Evolutionary conservation across 371 early-diverging fungal species (phyloP).

Genomic region (Parasitella parasitica): DNA sequence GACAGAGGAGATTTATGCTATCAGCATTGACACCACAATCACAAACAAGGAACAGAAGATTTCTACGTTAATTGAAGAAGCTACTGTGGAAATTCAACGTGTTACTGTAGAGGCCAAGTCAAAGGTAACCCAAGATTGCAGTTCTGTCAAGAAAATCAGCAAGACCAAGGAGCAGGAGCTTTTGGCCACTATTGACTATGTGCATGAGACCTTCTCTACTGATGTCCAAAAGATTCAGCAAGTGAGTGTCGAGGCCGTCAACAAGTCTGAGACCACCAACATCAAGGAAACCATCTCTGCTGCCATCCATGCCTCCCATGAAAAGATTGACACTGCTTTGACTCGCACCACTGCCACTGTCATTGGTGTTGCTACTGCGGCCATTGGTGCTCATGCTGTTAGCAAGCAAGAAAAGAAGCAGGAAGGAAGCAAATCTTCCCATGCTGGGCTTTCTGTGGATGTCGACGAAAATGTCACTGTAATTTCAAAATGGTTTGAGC

Average conservation of each 20-base stretch:
- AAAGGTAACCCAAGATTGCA: conserved; percentile 12
- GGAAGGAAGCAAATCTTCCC: conserved; percentile 7
- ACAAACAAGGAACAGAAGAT: conserved; percentile 22
- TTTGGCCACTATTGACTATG: conserved; percentile 14
- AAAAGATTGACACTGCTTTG: conserved; percentile 24
- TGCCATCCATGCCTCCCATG: conserved; percentile 9
- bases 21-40: conserved; percentile 14
- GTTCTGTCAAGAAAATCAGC: conserved; percentile 18
- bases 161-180: conserved; percentile 24
- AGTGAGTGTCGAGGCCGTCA: conserved; percentile 21
- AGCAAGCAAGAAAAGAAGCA: conserved; percentile 18
- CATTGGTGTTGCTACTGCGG: conserved; percentile 27
- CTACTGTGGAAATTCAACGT: conserved; percentile 15
- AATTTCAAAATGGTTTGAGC: conserved; percentile 29
- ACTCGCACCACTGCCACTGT: conserved; percentile 22
- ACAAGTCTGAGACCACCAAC: conserved; percentile 63
- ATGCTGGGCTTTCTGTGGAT: conserved; percentile 16
- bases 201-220: conserved; percentile 12
- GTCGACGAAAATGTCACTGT: conserved; percentile 25
- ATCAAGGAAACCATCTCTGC: conserved; percentile 33
- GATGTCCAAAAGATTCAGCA: conserved; percentile 25
- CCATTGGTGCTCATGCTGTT: conserved; percentile 17
- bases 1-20: conserved; percentile 12
- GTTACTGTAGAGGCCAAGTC: conserved; percentile 16
- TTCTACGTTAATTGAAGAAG: conserved; percentile 7